These are phyloP conservation scores for Pulveroboletus ravenelii DNA, from an alignment of 768 basidiomycete species.

Conservation along the genomic window DNA sequence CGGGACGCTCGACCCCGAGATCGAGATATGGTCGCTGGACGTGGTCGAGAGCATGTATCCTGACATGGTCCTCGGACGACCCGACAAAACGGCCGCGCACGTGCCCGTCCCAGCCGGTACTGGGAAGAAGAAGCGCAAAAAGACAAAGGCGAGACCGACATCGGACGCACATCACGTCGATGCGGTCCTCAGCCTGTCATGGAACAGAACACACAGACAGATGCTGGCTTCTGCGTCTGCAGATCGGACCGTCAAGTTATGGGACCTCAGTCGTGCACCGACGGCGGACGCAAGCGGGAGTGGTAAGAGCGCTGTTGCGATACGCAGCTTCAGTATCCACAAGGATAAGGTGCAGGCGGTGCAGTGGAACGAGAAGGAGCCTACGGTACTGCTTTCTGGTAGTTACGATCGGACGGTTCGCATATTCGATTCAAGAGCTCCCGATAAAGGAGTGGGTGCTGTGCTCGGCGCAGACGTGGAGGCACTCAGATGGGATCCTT, in stretches of 20 bases:
- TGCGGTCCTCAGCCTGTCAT: constrained; percentile 87
- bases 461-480: constrained; percentile 90
- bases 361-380: constrained; percentile 88
- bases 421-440: constrained; percentile 87
- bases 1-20: constrained; percentile 94
- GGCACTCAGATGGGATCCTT: constrained; percentile 92
- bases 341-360: constrained; percentile 96
- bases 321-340: constrained; percentile 81
- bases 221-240: constrained; percentile 89
- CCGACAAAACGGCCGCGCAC: constrained; percentile 77
- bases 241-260: constrained; percentile 93
- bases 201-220: constrained; percentile 89
- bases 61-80: constrained; percentile 83
- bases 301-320: constrained; percentile 47
- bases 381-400: constrained; percentile 87
- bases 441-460: constrained; percentile 78
- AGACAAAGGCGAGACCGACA: constrained; percentile 59
- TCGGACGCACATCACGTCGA: constrained; percentile 82
- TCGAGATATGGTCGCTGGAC: constrained; percentile 98
- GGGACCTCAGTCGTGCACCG: constrained; percentile 82
- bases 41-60: constrained; percentile 93
- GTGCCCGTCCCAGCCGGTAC: constrained; percentile 78
- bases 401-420: constrained; percentile 95
- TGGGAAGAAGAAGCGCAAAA: constrained; percentile 95
- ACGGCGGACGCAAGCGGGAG: constrained; percentile 43